These are phyloP conservation scores for Penicillium sclerotigenum DNA, from an alignment of 2,329 filamentous ascomycete genomes.

Conservation along the genomic window DNA sequence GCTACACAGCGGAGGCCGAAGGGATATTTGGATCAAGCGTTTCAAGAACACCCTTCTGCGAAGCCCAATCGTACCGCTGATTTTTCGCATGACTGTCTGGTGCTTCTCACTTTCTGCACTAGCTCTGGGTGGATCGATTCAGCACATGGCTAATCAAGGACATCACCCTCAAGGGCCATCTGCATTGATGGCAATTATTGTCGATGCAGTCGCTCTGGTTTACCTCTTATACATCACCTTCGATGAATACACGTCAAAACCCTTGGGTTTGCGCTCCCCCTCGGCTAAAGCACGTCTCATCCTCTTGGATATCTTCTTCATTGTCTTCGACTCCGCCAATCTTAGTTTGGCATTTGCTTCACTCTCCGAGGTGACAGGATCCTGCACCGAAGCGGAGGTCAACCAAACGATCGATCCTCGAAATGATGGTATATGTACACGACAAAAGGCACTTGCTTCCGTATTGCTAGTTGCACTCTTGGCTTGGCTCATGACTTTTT, in stretches of 20 bases:
- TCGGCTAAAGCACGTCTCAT: slow-evolving; percentile 85
- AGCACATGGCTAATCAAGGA: slow-evolving; percentile 54
- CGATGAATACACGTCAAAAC: slow-evolving; percentile 94
- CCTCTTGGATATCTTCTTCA: slow-evolving; percentile 89
- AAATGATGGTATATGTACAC: slow-evolving; percentile 54
- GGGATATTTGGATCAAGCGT: slow-evolving; percentile 56
- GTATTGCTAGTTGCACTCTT: slow-evolving; percentile 78
- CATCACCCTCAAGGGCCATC: slow-evolving; percentile 64
- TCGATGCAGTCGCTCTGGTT: slow-evolving; percentile 82
- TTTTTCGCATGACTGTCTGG: slow-evolving; percentile 78
- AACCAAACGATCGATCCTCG: slow-evolving; percentile 34
- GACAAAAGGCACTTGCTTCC: slow-evolving; percentile 69
- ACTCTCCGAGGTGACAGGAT: slow-evolving; percentile 61
- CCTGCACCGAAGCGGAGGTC: slow-evolving; percentile 51
- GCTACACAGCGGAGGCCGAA: slow-evolving; percentile 49
- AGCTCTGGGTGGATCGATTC: slow-evolving; percentile 73
- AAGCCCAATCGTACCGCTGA: slow-evolving; percentile 79
- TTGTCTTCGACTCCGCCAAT: slow-evolving; percentile 95
- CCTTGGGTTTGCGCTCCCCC: slow-evolving; percentile 78
- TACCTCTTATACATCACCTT: slow-evolving; percentile 93
- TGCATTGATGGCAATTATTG: slow-evolving; percentile 80
- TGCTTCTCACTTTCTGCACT: slow-evolving; percentile 79
- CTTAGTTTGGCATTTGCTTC: slow-evolving; percentile 85
- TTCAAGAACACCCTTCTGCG: slow-evolving; percentile 68
- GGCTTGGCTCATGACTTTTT: slow-evolving; percentile 88